Evolutionary conservation across 306 rosid species (phyloP).

Genomic region (Quercus glauca): DNA sequence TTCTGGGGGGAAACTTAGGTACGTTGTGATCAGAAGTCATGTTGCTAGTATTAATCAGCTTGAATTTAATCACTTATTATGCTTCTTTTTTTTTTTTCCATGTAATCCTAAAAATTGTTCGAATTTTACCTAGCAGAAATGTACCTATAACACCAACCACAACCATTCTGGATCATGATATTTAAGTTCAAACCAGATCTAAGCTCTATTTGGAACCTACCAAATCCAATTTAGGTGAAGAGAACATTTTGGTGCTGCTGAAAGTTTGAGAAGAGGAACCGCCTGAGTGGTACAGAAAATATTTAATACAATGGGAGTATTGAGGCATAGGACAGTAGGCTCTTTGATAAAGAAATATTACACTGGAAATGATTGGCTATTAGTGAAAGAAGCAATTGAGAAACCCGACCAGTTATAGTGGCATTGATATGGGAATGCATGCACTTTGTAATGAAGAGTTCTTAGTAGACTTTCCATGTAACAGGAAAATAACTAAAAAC

Average conservation of each 20-base stretch:
- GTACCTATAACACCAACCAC: no score
- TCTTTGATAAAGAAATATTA: background rate
- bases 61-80: background rate
- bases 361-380: background rate
- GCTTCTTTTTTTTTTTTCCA: no score
- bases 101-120: no score
- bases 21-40: no score
- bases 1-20: no score
- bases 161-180: no score
- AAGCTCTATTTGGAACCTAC: no score
- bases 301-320: background rate
- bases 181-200: no score
- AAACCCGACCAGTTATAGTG: conserved; percentile 33
- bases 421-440: conserved; percentile 22
- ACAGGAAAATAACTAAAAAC: conserved; percentile 18
- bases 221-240: no score
- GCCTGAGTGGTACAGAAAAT: background rate
- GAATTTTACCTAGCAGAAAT: no score
- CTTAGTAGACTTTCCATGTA: conserved; percentile 23
- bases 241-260: background rate
- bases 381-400: background rate
- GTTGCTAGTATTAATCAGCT: no score
- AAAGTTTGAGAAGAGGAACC: background rate
- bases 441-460: conserved; percentile 12
- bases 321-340: background rate